Evolutionary conservation across 1,139 yeast genomes (phyloP).

Genomic region (Debaryomycetaceae sp.): DNA sequence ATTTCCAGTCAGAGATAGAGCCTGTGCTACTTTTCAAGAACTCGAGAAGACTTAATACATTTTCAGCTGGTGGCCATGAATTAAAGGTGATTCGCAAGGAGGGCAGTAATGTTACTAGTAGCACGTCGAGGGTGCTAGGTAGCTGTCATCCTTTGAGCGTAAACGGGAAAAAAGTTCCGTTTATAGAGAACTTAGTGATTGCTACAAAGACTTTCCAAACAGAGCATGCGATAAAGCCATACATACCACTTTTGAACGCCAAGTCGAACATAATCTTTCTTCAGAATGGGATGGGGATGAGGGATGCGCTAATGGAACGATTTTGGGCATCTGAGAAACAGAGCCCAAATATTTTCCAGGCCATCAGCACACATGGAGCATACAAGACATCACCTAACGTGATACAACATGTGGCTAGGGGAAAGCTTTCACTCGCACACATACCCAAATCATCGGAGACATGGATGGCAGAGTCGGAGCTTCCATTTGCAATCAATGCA

Average conservation of each 20-base stretch:
- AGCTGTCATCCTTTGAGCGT: constrained; percentile 5
- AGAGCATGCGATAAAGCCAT: constrained; percentile 42
- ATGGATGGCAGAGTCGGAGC: constrained; percentile 9
- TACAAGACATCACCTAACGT: constrained; percentile 40
- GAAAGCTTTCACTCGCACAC: constrained; percentile 46
- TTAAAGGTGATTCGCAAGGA: constrained; percentile 18
- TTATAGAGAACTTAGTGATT: constrained; percentile 52
- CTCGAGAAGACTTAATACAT: constrained; percentile 33
- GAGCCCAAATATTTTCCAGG: constrained; percentile 64
- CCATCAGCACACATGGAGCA: constrained; percentile 82
- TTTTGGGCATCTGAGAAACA: constrained; percentile 50
- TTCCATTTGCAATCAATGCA: constrained; percentile 30
- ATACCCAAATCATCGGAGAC: constrained; percentile 9
- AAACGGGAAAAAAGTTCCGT: constrained; percentile 12
- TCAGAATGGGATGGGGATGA: constrained; percentile 76
- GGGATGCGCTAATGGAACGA: constrained; percentile 46
- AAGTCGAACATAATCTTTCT: constrained; percentile 59
- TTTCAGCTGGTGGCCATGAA: constrained; percentile 14
- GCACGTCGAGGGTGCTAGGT: background rate
- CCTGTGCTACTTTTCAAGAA: constrained; percentile 42
- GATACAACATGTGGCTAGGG: constrained; percentile 67
- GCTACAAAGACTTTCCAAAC: constrained; percentile 65
- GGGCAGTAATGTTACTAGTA: constrained; percentile 11
- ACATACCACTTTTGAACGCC: constrained; percentile 34
- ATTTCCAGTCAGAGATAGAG: constrained; percentile 18